These are phyloP conservation scores for Oleoguttula mirabilis DNA, from an alignment of 495 filamentous ascomycete species.

Conservation along the genomic window DNA sequence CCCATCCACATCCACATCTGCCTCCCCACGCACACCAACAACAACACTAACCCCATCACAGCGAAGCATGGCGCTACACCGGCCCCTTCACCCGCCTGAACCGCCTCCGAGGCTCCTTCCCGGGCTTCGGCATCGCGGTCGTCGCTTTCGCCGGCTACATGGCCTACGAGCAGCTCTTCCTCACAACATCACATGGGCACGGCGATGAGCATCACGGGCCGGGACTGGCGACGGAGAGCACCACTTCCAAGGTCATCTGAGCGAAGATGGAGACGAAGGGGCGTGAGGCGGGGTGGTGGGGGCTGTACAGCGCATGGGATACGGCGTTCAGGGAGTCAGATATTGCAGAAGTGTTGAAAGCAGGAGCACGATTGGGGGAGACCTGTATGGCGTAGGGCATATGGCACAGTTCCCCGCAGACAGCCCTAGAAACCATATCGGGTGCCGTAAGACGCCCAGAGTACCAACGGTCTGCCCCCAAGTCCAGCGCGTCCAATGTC, in stretches of 20 bases:
- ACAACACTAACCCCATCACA: constrained; percentile 28
- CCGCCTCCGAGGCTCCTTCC: constrained; percentile 74
- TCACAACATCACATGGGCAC: constrained; percentile 56
- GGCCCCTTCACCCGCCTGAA: constrained; percentile 80
- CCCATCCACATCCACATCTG: neutral
- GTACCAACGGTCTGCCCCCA: too few species aligned
- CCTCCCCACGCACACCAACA: neutral
- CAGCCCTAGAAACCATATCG: too few species aligned
- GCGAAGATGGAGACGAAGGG: too few species aligned
- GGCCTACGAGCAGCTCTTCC: constrained; percentile 73
- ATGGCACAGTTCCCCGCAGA: too few species aligned
- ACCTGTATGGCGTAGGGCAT: too few species aligned
- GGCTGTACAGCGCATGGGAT: constrained; percentile 8
- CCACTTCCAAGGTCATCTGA: too few species aligned
- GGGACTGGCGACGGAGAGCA: too few species aligned
- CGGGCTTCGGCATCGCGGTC: constrained; percentile 79
- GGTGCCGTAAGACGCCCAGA: too few species aligned
- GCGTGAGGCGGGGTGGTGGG: neutral
- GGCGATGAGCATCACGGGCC: constrained; percentile 17
- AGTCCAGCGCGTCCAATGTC: too few species aligned
- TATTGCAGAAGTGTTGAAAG: too few species aligned
- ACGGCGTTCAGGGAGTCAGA: too few species aligned
- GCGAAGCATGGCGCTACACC: constrained; percentile 88
- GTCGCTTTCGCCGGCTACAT: constrained; percentile 86
- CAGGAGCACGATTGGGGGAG: too few species aligned